Conservation (phyloP, 768 basidiomycete species). For the Sporobolomyces phaffii region DNA sequence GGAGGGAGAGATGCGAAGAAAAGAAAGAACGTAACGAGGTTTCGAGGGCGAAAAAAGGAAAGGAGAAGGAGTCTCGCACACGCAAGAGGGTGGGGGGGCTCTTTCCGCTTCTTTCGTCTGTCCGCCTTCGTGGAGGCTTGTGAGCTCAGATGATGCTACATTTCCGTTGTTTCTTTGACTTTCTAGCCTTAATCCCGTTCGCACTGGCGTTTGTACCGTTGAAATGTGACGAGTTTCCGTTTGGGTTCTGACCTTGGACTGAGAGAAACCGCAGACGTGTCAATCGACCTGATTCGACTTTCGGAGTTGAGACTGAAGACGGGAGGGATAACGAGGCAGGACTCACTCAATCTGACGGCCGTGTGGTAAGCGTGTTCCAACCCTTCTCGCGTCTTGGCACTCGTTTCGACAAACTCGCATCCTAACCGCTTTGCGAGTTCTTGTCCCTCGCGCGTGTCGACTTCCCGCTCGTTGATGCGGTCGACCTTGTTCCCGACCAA, state of each 20-base stretch:
- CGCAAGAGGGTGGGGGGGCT: neutral
- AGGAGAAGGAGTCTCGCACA: no score
- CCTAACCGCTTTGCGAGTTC: slow-evolving; percentile 74
- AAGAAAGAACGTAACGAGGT: no score
- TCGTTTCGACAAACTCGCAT: slow-evolving; percentile 92
- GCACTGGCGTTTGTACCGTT: neutral
- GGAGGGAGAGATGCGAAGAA: no score
- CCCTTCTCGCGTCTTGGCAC: slow-evolving; percentile 89
- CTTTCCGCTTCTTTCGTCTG: no score
- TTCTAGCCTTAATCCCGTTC: neutral
- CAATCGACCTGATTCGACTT: neutral
- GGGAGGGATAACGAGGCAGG: no score
- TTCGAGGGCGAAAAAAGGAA: no score
- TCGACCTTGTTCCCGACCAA: slow-evolving; percentile 98
- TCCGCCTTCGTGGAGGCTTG: no score
- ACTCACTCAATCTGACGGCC: slow-evolving; percentile 54
- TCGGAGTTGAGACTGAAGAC: no score
- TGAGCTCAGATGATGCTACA: slow-evolving; percentile 32
- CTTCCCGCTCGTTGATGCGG: slow-evolving; percentile 90
- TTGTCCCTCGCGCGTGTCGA: slow-evolving; percentile 80
- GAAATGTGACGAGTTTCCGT: neutral
- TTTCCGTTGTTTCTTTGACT: slow-evolving; percentile 25
- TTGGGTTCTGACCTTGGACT: slow-evolving; percentile 24
- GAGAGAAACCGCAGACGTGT: neutral
- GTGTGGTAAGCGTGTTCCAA: slow-evolving; percentile 84